Conservation (phyloP, 768 basidiomycete species). For the Leucogyrophana mollusca region DNA sequence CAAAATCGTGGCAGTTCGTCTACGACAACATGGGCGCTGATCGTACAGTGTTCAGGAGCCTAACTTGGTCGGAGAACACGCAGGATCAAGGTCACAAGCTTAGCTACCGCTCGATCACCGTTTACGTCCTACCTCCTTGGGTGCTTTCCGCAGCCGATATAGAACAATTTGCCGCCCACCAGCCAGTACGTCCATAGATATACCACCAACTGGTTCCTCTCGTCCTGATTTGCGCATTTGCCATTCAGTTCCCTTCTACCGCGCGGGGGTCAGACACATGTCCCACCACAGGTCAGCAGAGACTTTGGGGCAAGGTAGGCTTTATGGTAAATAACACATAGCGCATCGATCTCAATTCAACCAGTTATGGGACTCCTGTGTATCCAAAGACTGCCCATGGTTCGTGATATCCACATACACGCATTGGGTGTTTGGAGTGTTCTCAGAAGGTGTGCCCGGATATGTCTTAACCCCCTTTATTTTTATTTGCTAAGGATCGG, state of each 20-base stretch:
- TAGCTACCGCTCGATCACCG: conserved; percentile 11
- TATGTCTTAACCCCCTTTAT: background rate
- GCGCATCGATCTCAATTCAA: conserved; percentile 6
- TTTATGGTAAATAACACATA: too few species aligned
- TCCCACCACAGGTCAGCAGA: conserved; percentile 28
- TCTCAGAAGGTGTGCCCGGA: conserved; percentile 32
- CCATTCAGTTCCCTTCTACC: background rate
- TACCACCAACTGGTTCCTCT: conserved; percentile 2
- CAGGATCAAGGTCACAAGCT: background rate
- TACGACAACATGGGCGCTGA: conserved; percentile 19
- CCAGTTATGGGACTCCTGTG: conserved; percentile 41
- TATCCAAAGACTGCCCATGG: conserved; percentile 31
- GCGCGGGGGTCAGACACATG: background rate
- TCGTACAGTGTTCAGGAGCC: conserved; percentile 18
- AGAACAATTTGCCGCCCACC: conserved; percentile 26
- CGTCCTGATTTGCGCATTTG: conserved; percentile 15
- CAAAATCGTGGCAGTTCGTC: conserved; percentile 28
- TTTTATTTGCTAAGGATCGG: conserved; percentile 5
- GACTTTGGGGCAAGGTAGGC: conserved; percentile 55
- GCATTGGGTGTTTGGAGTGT: conserved; percentile 43
- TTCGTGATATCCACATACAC: conserved; percentile 44
- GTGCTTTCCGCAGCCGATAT: conserved; percentile 32
- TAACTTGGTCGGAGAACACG: conserved; percentile 23
- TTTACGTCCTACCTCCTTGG: conserved; percentile 41
- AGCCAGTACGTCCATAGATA: conserved; percentile 15